phyloP scores from a whole-genome alignment of 768 basidiomycete genomes.

The Hericium erinaceus region DNA sequence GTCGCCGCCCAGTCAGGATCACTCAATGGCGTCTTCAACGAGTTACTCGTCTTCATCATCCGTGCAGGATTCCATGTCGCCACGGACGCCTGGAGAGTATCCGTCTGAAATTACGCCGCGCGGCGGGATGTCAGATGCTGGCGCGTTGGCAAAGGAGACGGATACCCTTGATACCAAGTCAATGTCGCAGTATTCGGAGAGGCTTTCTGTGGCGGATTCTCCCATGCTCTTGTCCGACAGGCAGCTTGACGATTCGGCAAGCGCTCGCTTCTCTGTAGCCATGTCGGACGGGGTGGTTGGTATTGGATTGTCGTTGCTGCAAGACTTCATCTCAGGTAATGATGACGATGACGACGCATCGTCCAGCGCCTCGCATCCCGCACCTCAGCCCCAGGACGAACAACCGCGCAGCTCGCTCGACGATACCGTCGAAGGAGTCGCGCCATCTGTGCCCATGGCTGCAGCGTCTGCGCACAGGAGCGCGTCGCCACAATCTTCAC shows the following conservation, averaged over 20 bases:
- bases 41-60: slow-evolving; percentile 23
- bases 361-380: neutral
- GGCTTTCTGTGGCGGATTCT: neutral
- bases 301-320: slow-evolving; percentile 61
- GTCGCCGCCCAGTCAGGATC: slow-evolving; percentile 11
- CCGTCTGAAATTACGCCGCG: neutral
- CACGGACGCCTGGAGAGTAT: slow-evolving; percentile 16
- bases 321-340: slow-evolving; percentile 33
- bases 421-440: slow-evolving; percentile 10
- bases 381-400: neutral
- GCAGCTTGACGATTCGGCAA: neutral
- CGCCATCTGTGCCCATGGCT: neutral
- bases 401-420: slow-evolving; percentile 7
- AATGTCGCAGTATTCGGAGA: neutral
- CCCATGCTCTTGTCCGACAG: neutral
- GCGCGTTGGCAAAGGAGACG: neutral
- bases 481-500: neutral
- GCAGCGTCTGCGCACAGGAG: neutral
- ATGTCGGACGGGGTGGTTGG: slow-evolving; percentile 54
- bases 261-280: slow-evolving; percentile 17
- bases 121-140: neutral
- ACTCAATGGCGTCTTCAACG: slow-evolving; percentile 8
- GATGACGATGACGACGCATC: slow-evolving; percentile 19
- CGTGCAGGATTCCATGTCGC: slow-evolving; percentile 17
- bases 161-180: neutral